Conservation (phyloP, 805 yeast genomes). For the Candida awuae region DNA sequence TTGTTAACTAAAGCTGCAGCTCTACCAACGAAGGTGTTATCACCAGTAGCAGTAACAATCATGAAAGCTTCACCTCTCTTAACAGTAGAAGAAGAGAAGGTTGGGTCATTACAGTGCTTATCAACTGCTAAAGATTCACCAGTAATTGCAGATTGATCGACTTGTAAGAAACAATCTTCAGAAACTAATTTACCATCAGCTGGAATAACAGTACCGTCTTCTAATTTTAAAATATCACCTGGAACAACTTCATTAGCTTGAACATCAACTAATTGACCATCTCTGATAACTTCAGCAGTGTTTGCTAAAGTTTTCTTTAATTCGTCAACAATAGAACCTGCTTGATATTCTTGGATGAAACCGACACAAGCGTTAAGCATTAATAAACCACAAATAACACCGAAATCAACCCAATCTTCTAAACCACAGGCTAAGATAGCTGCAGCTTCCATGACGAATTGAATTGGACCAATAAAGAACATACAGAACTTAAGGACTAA, state of each 20-base stretch:
- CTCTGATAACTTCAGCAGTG: slow-evolving; percentile 78
- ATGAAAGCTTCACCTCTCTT: slow-evolving; percentile 93
- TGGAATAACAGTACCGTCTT: slow-evolving; percentile 87
- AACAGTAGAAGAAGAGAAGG: slow-evolving; percentile 89
- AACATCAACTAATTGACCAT: slow-evolving; percentile 67
- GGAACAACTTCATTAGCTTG: slow-evolving; percentile 84
- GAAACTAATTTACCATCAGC: slow-evolving; percentile 84
- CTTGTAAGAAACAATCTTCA: slow-evolving; percentile 79
- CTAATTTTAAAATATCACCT: slow-evolving; percentile 86
- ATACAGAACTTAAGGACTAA: slow-evolving; percentile 66
- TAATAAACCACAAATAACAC: slow-evolving; percentile 87
- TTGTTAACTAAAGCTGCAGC: slow-evolving; percentile 95
- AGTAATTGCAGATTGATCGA: slow-evolving; percentile 94
- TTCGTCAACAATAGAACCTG: slow-evolving; percentile 96
- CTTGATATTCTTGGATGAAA: slow-evolving; percentile 95
- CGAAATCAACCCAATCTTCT: slow-evolving; percentile 98
- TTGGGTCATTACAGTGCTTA: slow-evolving; percentile 79
- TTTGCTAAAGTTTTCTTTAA: slow-evolving; percentile 91
- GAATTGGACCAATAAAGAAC: slow-evolving; percentile 93
- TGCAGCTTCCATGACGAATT: slow-evolving; percentile 96
- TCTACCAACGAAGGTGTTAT: slow-evolving; percentile 91
- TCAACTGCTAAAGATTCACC: slow-evolving; percentile 97
- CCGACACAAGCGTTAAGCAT: slow-evolving; percentile 88
- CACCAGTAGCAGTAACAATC: slow-evolving; percentile 94
- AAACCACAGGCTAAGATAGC: slow-evolving; percentile 93